A percentile compares a stretch with the other conserved stretches of the same genome.
phyloP scores from a whole-genome alignment of 2,329 filamentous ascomycete genomes.

The Stachybotrys echinatus region DNA sequence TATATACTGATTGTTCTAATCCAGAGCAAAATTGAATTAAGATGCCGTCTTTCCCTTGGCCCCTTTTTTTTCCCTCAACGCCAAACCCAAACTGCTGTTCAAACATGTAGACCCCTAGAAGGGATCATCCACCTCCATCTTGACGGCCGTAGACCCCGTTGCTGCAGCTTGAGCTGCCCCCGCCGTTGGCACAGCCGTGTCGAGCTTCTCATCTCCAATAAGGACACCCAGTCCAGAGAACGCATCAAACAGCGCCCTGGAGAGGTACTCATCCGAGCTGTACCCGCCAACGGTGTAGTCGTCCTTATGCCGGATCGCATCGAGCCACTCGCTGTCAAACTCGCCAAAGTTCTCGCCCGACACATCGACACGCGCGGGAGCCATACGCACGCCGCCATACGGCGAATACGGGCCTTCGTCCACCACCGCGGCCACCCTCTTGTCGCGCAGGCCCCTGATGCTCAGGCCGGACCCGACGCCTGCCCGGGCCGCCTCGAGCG shows the following conservation, averaged over 20 bases:
- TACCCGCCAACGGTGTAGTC: constrained; percentile 76
- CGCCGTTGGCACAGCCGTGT: constrained; percentile 26
- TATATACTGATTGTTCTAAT: too few species aligned
- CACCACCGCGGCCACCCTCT: constrained; percentile 30
- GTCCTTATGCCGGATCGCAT: constrained; percentile 58
- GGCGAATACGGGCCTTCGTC: constrained; percentile 80
- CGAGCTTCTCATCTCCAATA: constrained; percentile 67
- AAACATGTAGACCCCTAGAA: constrained; percentile 22
- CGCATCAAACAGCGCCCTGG: constrained; percentile 77
- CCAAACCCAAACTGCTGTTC: background rate
- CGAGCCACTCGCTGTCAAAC: constrained; percentile 73
- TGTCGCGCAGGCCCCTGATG: constrained; percentile 76
- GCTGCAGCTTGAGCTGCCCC: constrained; percentile 30
- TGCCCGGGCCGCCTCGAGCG: constrained; percentile 25
- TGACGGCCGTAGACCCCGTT: constrained; percentile 22
- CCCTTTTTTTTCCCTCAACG: too few species aligned
- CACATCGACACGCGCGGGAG: constrained; percentile 64
- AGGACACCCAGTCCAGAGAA: constrained; percentile 88
- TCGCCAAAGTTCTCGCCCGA: constrained; percentile 40
- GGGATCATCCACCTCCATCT: constrained; percentile 45
- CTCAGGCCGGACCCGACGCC: constrained; percentile 36
- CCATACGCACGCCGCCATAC: constrained; percentile 70
- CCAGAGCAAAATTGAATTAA: too few species aligned
- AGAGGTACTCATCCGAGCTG: constrained; percentile 74
- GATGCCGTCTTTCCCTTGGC: too few species aligned